phyloP scores from a whole-genome alignment of 768 basidiomycete genomes.

The Suillus hirtellus region DNA sequence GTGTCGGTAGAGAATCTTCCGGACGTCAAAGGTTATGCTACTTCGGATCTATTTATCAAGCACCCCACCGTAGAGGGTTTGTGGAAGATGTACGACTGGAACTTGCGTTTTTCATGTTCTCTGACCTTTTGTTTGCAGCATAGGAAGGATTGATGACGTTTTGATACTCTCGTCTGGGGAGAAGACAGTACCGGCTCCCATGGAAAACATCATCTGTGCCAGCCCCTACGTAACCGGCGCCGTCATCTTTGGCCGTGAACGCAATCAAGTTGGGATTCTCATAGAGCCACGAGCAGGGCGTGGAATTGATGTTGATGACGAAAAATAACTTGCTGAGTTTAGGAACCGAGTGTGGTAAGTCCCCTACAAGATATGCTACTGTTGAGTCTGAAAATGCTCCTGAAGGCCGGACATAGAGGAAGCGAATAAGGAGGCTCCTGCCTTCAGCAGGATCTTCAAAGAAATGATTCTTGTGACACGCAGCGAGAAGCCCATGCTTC shows the following conservation, averaged over 20 bases:
- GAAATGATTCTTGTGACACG: slow-evolving; percentile 52
- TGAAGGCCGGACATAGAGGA: slow-evolving; percentile 42
- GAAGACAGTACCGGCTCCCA: slow-evolving; percentile 26
- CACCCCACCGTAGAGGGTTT: slow-evolving; percentile 1
- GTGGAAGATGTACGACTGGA: slow-evolving; percentile 34
- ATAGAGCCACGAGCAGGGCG: slow-evolving; percentile 26
- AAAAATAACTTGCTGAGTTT: slow-evolving; percentile 26
- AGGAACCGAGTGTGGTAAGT: slow-evolving; percentile 34
- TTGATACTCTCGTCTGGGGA: slow-evolving; percentile 29
- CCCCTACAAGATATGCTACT: background rate
- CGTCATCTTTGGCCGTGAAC: slow-evolving; percentile 37
- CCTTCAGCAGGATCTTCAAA: slow-evolving; percentile 48
- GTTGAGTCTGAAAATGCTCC: background rate
- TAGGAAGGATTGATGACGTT: slow-evolving; percentile 38
- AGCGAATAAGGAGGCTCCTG: slow-evolving; percentile 42
- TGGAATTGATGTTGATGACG: slow-evolving; percentile 23
- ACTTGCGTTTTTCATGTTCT: background rate
- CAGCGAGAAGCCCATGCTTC: slow-evolving; percentile 42
- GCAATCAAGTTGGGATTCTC: slow-evolving; percentile 33
- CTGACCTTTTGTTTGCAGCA: background rate
- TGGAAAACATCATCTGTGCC: slow-evolving; percentile 29
- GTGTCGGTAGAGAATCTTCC: no score
- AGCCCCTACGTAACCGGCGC: slow-evolving; percentile 22
- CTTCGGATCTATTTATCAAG: no score
- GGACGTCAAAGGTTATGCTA: no score